Base-by-base conservation (phyloP, 371 early-diverging fungal species). In the Dinochytrium kinnereticum region DNA sequence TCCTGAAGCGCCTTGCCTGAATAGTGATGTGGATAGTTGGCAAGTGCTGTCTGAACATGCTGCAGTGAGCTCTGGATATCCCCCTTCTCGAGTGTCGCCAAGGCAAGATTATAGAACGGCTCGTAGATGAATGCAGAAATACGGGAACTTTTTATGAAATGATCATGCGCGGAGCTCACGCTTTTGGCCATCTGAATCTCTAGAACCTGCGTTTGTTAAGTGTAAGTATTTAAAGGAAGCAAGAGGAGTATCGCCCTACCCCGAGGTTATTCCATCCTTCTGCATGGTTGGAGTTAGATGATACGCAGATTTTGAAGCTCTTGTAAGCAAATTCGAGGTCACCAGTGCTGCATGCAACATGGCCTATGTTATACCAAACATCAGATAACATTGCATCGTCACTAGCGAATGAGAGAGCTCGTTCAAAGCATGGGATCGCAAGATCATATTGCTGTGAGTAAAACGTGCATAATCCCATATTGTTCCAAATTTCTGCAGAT, bases 201-300 rank as follows among this genome's bases (percentile, higher is more conserved):
- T 2, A 61, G 61, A 5, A 61, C 61, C 61, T 61, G 7, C n/a
- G n/a, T n/a, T n/a, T n/a, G n/a, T n/a, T n/a, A n/a, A n/a, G n/a
- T n/a, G n/a, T n/a, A n/a, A n/a, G n/a, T n/a, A n/a, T n/a, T n/a
- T n/a, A n/a, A n/a, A n/a, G n/a, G n/a, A n/a, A n/a, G n/a, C n/a
- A n/a, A n/a, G n/a, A n/a, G n/a, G n/a, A n/a, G n/a, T 13, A 57
- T 57, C 44, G 19, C 13, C 30, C 50, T 36, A 79, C 74, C 0
- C 67, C 80, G 28, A 79, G 66, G 49, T 79, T 79, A 55, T 79
- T 79, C 80, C 80, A 79, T 13, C 74, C 80, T 64, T 76, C 74
- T 10, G 53, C 76, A 64, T 76, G 70, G 0, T 68, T 59, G 30
- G 38, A n/a, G 55, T 74, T 68, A 15, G 44, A 59, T 0, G 76